A percentile compares a stretch with the other conserved stretches of the same genome.
Evolutionary conservation across 2,329 filamentous ascomycete genomes (phyloP).

Genomic region (Aspergillus eucalypticola): DNA sequence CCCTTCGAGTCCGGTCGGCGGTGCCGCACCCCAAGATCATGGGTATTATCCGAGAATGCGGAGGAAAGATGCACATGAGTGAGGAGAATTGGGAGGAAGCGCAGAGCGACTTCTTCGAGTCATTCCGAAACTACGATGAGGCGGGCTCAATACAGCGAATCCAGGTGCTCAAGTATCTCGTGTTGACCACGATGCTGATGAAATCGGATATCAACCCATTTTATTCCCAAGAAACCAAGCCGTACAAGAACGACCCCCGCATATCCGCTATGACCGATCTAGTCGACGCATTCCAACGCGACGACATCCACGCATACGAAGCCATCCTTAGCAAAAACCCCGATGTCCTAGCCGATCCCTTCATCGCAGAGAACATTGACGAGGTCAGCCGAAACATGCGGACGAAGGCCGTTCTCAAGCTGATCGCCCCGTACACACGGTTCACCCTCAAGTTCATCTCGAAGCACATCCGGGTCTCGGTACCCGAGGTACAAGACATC

Average conservation of each 20-base stretch:
- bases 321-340: conserved; percentile 81
- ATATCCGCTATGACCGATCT: conserved; percentile 97
- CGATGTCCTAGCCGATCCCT: conserved; percentile 86
- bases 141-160: conserved; percentile 94
- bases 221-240: conserved; percentile 97
- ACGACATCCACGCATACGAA: conserved; percentile 91
- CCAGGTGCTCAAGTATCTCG: conserved; percentile 94
- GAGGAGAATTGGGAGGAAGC: conserved; percentile 99
- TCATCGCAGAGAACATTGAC: conserved; percentile 98
- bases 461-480: conserved; percentile 79
- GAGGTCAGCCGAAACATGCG: conserved; percentile 98
- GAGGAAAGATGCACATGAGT: conserved; percentile 99
- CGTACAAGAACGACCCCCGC: conserved; percentile 91
- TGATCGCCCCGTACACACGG: conserved; percentile 91
- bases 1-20: conserved; percentile 89
- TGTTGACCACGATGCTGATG: conserved; percentile 97
- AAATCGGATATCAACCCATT: conserved; percentile 98
- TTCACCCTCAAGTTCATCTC: conserved; percentile 89
- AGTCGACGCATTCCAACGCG: conserved; percentile 92
- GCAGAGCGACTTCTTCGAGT: conserved; percentile 97
- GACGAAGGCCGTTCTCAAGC: conserved; percentile 88
- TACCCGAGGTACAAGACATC: conserved; percentile 89
- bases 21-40: conserved; percentile 98
- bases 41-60: conserved; percentile 97
- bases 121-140: conserved; percentile 98